Base-by-base conservation (phyloP, 2,329 filamentous ascomycete species). In the Curvularia verruculosa region DNA sequence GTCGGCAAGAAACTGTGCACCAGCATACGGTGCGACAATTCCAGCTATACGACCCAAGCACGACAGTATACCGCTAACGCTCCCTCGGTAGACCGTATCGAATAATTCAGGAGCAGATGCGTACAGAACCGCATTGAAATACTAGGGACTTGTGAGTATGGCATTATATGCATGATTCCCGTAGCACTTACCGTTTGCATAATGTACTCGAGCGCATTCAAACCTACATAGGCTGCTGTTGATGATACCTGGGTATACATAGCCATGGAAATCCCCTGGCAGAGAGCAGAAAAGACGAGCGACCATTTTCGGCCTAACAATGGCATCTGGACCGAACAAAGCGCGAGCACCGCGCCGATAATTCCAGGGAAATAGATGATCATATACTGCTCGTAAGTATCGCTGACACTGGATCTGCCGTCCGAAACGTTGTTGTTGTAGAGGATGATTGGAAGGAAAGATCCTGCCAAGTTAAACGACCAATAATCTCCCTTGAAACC, bases 121-220 rank as follows among this genome's bases (percentile, higher is more conserved):
- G 31, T 72, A 72, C 2, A 72, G 54, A 3, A 72, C 68, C 3
- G 69, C 69, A 21, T 72, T 72, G 54, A 72, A 72, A 26, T 69
- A 72, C 66, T 71, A 15, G 1, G 18, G 0, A 6, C 1, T 2
- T 3, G 13, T 61, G 6, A 63, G 49, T 24, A 28, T 5, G 12
- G 4, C 18, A 29, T 1, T 1, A 19, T 1, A 18, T 2, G 2
- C 9, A 12, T 5, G 7, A 5, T 2, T 5, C 15, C 8, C 3
- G 3, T 1, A 4, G 5, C 3, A 58, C 65, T 59, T 52, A 69
- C 68, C 24, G 69, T 72, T 50, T 72, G 69, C 69, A 72, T 72
- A n/a, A 72, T 67, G 47, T 72, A 72, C 45, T 72, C 69, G 7
- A 72, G 64, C 1, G 69, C 69, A 29, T 72, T 72, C 19, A 72